phyloP scores from a whole-genome alignment of 108 stramenopile genomes.

The Parmales sp. region DNA sequence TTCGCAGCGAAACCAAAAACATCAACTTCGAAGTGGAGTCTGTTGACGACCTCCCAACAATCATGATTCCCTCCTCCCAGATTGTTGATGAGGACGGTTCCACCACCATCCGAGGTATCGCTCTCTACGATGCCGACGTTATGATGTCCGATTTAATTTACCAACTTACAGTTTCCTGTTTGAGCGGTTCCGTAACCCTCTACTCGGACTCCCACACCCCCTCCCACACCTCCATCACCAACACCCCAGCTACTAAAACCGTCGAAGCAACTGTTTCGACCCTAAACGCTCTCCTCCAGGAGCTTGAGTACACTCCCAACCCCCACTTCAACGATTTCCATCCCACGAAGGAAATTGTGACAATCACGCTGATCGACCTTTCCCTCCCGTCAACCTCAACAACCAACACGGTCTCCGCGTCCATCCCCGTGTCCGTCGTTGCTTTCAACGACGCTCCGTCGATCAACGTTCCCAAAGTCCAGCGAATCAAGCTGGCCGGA shows the following conservation, averaged over 20 bases:
- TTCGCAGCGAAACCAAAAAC: neutral
- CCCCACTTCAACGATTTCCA: neutral
- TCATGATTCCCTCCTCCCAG: conserved; percentile 1
- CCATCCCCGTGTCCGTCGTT: neutral
- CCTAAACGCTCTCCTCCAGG: neutral
- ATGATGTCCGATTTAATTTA: neutral
- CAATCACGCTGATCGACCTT: neutral
- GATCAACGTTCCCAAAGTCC: neutral
- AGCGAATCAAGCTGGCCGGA: neutral
- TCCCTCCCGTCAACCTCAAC: neutral
- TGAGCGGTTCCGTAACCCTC: neutral
- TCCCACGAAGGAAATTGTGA: neutral
- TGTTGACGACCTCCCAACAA: neutral
- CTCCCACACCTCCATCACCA: neutral
- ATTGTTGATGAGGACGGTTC: conserved; percentile 7
- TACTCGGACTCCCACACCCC: neutral
- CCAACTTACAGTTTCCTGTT: neutral
- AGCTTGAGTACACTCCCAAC: neutral
- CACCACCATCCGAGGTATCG: conserved; percentile 6
- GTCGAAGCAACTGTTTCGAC: neutral
- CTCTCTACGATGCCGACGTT: conserved; percentile 11
- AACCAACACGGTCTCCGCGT: neutral
- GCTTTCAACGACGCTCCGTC: neutral
- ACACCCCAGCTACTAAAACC: neutral
- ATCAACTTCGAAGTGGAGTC: conserved; percentile 6